Conservation (phyloP, 202 grass and related monocot species). For the Carex sylvatica region DNA sequence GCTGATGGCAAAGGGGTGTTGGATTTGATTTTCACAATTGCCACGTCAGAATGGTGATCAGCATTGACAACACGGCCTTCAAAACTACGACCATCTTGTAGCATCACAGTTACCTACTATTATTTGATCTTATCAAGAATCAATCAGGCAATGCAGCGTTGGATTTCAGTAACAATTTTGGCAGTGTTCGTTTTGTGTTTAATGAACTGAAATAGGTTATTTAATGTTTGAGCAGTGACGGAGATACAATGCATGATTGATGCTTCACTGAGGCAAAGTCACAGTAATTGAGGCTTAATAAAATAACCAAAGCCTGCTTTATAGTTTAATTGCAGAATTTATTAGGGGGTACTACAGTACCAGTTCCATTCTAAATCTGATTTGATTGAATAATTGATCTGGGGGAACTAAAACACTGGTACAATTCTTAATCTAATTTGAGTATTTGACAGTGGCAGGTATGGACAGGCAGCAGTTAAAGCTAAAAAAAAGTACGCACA, state of each 20-base stretch:
- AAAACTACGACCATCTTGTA: conserved; percentile 86
- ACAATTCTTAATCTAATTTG: neutral
- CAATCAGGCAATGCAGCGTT: neutral
- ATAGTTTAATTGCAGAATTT: neutral
- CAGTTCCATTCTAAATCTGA: neutral
- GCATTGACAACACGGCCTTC: conserved; percentile 52
- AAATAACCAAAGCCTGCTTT: neutral
- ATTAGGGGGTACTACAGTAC: neutral
- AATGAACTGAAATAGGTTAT: neutral
- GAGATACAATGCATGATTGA: neutral
- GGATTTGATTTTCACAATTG: conserved; percentile 86
- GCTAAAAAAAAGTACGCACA: neutral
- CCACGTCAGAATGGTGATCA: conserved; percentile 60
- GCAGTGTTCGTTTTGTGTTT: neutral
- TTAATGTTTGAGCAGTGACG: neutral
- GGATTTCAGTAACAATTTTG: neutral
- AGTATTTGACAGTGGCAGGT: neutral
- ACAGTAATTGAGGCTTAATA: neutral
- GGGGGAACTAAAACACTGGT: neutral
- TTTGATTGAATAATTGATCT: neutral
- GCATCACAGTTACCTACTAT: conserved; percentile 68
- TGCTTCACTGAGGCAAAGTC: neutral
- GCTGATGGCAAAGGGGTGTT: conserved; percentile 74
- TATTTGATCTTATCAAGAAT: conserved; percentile 3
- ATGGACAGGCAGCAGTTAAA: neutral